Evolutionary conservation across 2,329 filamentous ascomycete genomes (phyloP).

Genomic region (Endocalyx cinctus): DNA sequence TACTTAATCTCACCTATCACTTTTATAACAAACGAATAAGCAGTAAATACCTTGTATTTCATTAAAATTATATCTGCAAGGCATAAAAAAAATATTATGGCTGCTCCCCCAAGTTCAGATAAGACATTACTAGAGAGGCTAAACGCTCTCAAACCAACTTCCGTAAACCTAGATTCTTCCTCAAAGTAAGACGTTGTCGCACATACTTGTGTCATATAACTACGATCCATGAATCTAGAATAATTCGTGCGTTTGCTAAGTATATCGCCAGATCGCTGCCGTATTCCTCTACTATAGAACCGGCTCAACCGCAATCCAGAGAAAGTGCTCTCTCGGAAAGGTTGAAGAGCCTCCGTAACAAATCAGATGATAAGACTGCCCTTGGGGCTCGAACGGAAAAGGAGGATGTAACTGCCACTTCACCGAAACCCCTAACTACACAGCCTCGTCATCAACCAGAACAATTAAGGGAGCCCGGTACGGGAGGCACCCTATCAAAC

Average conservation of each 20-base stretch:
- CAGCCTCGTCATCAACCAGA: no score
- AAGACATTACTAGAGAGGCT: constrained; percentile 48
- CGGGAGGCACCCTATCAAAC: constrained; percentile 3
- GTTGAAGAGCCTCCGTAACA: constrained; percentile 45
- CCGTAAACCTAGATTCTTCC: constrained; percentile 29
- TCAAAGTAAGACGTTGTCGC: constrained; percentile 35
- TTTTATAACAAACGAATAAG: no score
- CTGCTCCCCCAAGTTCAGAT: no score
- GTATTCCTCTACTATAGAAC: constrained; percentile 36
- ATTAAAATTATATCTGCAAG: no score
- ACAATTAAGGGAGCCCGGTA: no score
- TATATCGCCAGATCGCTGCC: constrained; percentile 18
- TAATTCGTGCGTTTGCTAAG: constrained; percentile 18
- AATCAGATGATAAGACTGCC: constrained; percentile 20
- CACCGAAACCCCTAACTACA: constrained; percentile 12
- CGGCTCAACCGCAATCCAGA: constrained; percentile 37
- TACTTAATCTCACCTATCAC: no score
- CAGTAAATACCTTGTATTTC: no score
- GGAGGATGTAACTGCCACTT: constrained; percentile 10
- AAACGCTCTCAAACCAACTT: constrained; percentile 44
- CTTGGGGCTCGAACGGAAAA: constrained; percentile 1
- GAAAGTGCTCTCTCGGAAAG: constrained; percentile 50
- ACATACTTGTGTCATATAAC: not conserved
- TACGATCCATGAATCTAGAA: constrained; percentile 2
- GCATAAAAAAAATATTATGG: no score